Conservation (phyloP, 495 filamentous ascomycete species). For the Aspergillus nanangensis region DNA sequence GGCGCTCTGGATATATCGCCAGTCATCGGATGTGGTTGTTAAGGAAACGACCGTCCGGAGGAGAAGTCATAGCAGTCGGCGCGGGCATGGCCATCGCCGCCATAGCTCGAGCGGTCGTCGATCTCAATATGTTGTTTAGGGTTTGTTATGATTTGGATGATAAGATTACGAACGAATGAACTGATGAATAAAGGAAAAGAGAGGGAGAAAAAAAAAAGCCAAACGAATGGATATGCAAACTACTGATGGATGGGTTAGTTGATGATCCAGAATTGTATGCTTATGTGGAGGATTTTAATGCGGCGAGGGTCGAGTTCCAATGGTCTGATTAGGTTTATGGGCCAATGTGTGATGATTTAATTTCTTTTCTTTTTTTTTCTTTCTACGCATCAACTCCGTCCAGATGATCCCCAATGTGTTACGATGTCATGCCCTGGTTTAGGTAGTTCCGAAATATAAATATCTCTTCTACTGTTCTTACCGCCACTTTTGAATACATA, state of each 20-base stretch:
- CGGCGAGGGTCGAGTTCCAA: too few relatives aligned
- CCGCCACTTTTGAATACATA: too few relatives aligned
- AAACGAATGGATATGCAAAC: background rate
- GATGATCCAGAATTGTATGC: too few relatives aligned
- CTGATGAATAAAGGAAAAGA: background rate
- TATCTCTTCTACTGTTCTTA: too few relatives aligned
- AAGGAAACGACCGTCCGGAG: conserved; percentile 38
- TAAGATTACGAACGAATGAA: background rate
- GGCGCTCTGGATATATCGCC: conserved; percentile 52
- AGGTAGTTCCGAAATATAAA: too few relatives aligned
- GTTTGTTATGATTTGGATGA: conserved; percentile 4
- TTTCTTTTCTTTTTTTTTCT: background rate
- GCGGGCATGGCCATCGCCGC: conserved; percentile 31
- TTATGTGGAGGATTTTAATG: background rate
- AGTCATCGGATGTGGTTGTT: conserved; percentile 29
- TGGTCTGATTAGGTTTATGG: too few relatives aligned
- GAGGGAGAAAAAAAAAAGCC: background rate
- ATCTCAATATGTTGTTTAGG: conserved; percentile 36
- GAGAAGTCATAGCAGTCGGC: conserved; percentile 38
- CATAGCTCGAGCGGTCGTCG: conserved; percentile 34
- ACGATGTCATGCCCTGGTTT: too few relatives aligned
- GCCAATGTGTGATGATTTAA: too few relatives aligned
- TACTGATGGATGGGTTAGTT: background rate
- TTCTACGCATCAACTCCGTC: background rate
- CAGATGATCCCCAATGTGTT: too few relatives aligned